Base-by-base conservation (phyloP, 1,139 yeast species). In the Saccharomyces hybrid region DNA sequence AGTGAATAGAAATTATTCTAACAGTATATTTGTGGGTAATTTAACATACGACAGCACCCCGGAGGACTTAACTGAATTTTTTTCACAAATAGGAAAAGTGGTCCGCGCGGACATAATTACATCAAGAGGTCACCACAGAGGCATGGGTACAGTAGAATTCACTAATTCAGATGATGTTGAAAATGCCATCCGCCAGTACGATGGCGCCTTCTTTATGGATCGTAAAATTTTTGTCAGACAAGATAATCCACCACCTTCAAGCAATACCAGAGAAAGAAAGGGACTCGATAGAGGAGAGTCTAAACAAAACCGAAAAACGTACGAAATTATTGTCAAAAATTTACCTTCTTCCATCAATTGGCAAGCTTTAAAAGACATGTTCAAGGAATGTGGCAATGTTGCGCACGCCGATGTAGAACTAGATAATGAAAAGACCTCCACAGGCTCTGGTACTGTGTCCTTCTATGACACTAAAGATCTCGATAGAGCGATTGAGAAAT, bases 71-170 rank as follows among this genome's bases (percentile, higher is more conserved):
- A 80, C 81, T 63, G 82, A 77, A 24, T 77, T 80, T 61, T 86
- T 86, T 67, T 73, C 75, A 16, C 73, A 71, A 47, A 84, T 84
- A 47, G 96, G 95, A 59, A 80, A 78, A 42, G 88, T 93, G 52
- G 79, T 86, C 19, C 81, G 89, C 62, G 96, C 97, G 2, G 97
- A 91, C 69, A 86, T 93, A 54, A 86, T 91, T 55, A 84, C 86
- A n/a, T 78, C 81, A 55, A 80, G 86, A 62, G 95, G 96, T 55
- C 88, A 88, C 65, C 86, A 91, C 71, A 77, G 95, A 74, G 91
- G 99, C 60, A 86, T 85, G 93, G 95, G 91, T 52, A 88, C 96
- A 19, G 97, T 93, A 46, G 98, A 93, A 71, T 93, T 86, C 66
- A 76, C 83, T 12, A 76, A 77, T 53, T 76, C 78, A 55, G 84